Evolutionary conservation across 1,284 basidiomycete species (phyloP).

Genomic region (Puccinia hordei): DNA sequence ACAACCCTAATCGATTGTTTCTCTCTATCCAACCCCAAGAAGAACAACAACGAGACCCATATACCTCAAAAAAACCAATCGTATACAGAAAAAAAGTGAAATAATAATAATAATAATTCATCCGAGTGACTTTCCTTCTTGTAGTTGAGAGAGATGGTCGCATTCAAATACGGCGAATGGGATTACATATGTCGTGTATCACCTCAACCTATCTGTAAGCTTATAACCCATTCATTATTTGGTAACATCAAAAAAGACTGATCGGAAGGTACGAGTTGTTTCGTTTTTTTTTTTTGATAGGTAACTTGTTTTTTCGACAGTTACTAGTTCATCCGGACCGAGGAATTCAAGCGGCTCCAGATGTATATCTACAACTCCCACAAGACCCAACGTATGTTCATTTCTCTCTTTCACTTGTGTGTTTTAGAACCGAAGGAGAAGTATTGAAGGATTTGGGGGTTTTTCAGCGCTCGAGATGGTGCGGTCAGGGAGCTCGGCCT

Average conservation of each 20-base stretch:
- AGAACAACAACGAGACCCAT: no score
- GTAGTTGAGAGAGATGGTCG: constrained; percentile 40
- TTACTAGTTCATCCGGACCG: constrained; percentile 38
- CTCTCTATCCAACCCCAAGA: no score
- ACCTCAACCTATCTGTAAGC: constrained; percentile 43
- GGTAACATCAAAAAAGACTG: no score
- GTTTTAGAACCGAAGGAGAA: no score
- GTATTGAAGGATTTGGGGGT: no score
- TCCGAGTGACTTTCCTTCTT: not conserved
- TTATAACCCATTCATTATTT: no score
- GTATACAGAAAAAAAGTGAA: no score
- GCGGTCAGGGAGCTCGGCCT: not conserved
- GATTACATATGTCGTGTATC: constrained; percentile 36
- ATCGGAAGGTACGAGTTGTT: no score
- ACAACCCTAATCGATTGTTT: no score
- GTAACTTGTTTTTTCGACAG: constrained; percentile 46
- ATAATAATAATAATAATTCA: no score
- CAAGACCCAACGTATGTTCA: constrained; percentile 15
- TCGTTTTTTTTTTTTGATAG: not conserved
- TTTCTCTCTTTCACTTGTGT: not conserved
- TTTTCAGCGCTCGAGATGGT: not conserved
- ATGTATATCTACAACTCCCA: constrained; percentile 17
- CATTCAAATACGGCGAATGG: constrained; percentile 44
- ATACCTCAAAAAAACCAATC: no score
- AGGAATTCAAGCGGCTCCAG: constrained; percentile 1